phyloP scores from a whole-genome alignment of 2,329 filamentous ascomycete genomes.

The Cadophora sp. region DNA sequence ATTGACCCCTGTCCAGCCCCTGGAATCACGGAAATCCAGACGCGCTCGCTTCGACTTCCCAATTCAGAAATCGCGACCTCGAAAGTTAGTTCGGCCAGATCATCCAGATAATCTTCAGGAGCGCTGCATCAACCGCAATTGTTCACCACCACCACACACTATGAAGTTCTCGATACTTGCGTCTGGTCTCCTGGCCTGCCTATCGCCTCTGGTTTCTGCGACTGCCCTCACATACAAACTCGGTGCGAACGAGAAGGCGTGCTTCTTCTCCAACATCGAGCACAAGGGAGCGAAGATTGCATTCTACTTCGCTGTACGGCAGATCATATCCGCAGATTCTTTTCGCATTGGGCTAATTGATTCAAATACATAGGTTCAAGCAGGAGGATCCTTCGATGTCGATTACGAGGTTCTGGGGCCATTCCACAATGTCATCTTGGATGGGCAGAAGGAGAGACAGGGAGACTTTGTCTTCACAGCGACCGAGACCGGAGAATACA shows the following conservation, averaged over 20 bases:
- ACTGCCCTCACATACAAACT: conserved; percentile 96
- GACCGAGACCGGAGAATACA: conserved; percentile 85
- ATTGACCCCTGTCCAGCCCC: not conserved
- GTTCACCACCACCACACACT: conserved; percentile 39
- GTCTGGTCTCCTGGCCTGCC: conserved; percentile 73
- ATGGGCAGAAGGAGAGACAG: conserved; percentile 90
- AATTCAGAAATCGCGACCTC: conserved; percentile 30
- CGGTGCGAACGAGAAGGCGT: conserved; percentile 88
- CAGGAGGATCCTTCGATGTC: conserved; percentile 95
- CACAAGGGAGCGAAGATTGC: conserved; percentile 86
- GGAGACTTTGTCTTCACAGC: conserved; percentile 98
- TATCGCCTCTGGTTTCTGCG: conserved; percentile 75
- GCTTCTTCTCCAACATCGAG: conserved; percentile 87
- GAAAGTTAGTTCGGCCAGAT: conserved; percentile 32
- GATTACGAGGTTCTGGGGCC: conserved; percentile 90
- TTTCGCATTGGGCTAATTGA: conserved; percentile 8
- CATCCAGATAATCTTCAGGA: conserved; percentile 18
- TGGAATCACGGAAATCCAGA: not conserved
- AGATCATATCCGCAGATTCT: not conserved
- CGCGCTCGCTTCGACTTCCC: conserved; percentile 20
- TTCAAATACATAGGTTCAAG: conserved; percentile 77
- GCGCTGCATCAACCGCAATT: conserved; percentile 6
- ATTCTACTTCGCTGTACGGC: conserved; percentile 95
- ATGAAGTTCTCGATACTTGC: conserved; percentile 73
- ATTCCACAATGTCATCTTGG: conserved; percentile 78